A percentile compares a stretch with the other conserved stretches of the same genome.
Conservation (phyloP, 257 asterid genomes). For the Thymus quinquecostatus region DNA sequence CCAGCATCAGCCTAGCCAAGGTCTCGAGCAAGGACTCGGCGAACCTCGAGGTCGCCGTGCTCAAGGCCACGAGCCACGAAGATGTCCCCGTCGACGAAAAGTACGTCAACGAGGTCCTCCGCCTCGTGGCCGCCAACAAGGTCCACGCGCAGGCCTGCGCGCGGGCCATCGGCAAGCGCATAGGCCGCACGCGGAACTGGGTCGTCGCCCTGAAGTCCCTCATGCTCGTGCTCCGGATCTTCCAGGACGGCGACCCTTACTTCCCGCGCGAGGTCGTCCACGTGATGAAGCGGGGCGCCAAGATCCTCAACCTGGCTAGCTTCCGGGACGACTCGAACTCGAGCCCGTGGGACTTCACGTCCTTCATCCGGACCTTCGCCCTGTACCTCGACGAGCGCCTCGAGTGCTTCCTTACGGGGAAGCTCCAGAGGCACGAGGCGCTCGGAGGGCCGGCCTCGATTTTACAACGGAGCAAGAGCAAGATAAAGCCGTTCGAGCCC, state of each 20-base stretch:
- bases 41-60: slow-evolving; percentile 68
- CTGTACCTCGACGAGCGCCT: slow-evolving; percentile 81
- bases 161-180: slow-evolving; percentile 74
- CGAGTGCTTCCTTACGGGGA: slow-evolving; percentile 80
- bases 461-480: slow-evolving; percentile 35
- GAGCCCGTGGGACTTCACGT: slow-evolving; percentile 85
- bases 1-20: slow-evolving; percentile 90
- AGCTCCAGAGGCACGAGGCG: slow-evolving; percentile 59
- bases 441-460: slow-evolving; percentile 18
- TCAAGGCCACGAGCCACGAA: slow-evolving; percentile 86
- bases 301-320: slow-evolving; percentile 69
- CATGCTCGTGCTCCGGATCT: slow-evolving; percentile 77
- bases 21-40: slow-evolving; percentile 62
- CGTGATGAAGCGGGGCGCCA: slow-evolving; percentile 82
- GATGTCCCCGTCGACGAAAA: slow-evolving; percentile 66
- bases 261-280: slow-evolving; percentile 90
- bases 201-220: slow-evolving; percentile 73
- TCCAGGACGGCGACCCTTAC: slow-evolving; percentile 89
- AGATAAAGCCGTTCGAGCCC: slow-evolving; percentile 44
- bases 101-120: slow-evolving; percentile 55
- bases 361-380: slow-evolving; percentile 83
- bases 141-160: slow-evolving; percentile 74
- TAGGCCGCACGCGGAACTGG: slow-evolving; percentile 90
- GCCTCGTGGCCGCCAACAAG: slow-evolving; percentile 69
- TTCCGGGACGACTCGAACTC: slow-evolving; percentile 81